Evolutionary conservation across 768 basidiomycete genomes (phyloP).

Genomic region (Hemileccinum impolitum): DNA sequence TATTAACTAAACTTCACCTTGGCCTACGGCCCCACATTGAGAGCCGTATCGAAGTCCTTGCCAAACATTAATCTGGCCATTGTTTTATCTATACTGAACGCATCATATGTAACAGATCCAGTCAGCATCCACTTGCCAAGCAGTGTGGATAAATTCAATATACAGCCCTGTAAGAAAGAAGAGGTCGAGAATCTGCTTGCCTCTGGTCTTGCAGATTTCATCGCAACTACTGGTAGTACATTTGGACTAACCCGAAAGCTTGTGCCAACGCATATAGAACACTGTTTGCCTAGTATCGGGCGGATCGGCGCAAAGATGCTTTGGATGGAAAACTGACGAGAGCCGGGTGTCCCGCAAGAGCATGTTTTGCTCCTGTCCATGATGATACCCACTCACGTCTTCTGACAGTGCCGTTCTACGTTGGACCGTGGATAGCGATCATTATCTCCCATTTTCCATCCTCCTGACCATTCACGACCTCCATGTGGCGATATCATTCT

Average conservation of each 20-base stretch:
- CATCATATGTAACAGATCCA: no score
- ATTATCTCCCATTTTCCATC: slow-evolving; percentile 11
- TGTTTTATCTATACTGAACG: no score
- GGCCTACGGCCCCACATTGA: no score
- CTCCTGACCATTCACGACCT: no score
- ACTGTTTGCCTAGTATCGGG: no score
- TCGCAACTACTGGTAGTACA: not conserved
- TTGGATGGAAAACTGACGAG: slow-evolving; percentile 10
- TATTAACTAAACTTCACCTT: no score
- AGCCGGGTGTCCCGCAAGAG: not conserved
- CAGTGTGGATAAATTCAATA: not conserved
- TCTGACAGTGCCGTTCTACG: slow-evolving; percentile 7
- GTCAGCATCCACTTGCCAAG: no score
- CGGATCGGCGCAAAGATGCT: no score
- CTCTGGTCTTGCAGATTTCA: not conserved
- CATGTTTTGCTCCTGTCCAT: not conserved
- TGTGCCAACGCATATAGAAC: not conserved
- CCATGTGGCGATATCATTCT: not conserved
- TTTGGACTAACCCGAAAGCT: not conserved
- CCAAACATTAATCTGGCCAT: no score
- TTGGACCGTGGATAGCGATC: slow-evolving; percentile 13
- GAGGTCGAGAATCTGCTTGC: not conserved
- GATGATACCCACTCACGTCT: not conserved
- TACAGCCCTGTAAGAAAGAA: not conserved
- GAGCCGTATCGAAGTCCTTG: no score